These are phyloP conservation scores for Calocera viscosa DNA, from an alignment of 768 basidiomycete genomes.

Conservation along the genomic window DNA sequence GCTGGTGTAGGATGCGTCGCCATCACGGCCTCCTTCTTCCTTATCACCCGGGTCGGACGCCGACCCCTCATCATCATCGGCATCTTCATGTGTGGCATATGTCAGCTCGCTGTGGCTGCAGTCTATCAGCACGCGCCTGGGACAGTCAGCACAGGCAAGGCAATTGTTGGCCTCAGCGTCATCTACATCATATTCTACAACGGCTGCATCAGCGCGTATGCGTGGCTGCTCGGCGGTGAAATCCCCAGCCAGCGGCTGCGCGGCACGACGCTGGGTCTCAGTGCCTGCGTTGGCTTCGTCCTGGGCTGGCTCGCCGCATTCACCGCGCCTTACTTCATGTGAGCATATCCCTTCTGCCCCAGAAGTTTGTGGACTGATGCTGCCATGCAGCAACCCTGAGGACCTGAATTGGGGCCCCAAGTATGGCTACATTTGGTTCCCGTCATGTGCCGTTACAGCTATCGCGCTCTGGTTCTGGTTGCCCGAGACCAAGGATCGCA, in stretches of 20 bases:
- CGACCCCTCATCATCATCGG: background rate
- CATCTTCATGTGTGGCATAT: slow-evolving; percentile 2
- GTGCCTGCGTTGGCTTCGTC: background rate
- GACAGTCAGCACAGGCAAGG: background rate
- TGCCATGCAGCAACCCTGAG: background rate
- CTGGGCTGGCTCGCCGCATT: background rate
- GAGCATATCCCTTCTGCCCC: background rate
- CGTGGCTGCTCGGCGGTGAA: background rate
- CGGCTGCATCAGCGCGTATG: slow-evolving; percentile 5
- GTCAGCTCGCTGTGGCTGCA: background rate
- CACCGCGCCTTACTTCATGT: slow-evolving; percentile 6
- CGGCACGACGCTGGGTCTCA: background rate
- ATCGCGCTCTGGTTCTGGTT: slow-evolving; percentile 18
- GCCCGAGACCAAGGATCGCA: slow-evolving; percentile 20
- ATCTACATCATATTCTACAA: slow-evolving; percentile 3
- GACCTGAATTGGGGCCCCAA: slow-evolving; percentile 5
- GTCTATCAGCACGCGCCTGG: background rate
- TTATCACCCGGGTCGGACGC: background rate
- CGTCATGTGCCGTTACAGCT: slow-evolving; percentile 14
- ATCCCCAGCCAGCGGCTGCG: background rate
- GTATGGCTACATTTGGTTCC: slow-evolving; percentile 19
- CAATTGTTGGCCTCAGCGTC: background rate
- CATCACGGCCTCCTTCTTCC: background rate
- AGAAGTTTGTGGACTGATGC: background rate
- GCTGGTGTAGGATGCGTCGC: background rate